Base-by-base conservation (phyloP, 148 eudicot genomes). In the Suaeda aralocaspica region DNA sequence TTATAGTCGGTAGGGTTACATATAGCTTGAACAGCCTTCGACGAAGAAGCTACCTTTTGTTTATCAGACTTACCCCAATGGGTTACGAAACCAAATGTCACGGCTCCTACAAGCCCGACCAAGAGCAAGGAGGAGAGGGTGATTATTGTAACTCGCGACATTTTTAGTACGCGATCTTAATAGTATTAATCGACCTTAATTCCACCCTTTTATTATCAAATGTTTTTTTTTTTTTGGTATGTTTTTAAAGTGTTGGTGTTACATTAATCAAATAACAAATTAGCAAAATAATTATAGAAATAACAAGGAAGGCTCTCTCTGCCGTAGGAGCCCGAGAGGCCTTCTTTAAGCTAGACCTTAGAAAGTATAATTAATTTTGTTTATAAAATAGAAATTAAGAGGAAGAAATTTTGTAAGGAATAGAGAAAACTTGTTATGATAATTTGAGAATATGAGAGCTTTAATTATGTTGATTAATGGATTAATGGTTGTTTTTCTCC, bases 1-100 rank as follows among this genome's bases (percentile, higher is more conserved):
- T 88, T 76, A 73, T 87, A 88, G 51, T 89, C 91, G 4, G 91
- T 86, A 1, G 86, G 78, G 3, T 76, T 69, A 44, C 97, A 92
- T 21, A 92, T 75, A 16, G 76, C 70, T 13, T 79, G 61, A 39
- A 92, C 83, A 56, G 91, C 83, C 71, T 88, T 90, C 13, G 56
- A 50, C 0, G 89, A 76, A 16, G 92, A 30, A 2, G 71, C 9
- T 5, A 83, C 28, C 1, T 57, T 71, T 9, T 72, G 44, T 9
- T 39, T 61, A 0, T 66, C n/a, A 1, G 15, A 0, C 4, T 68
- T 53, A 6, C 45, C 67, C 50, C 57, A 58, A 1, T 71, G 46
- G 5, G 67, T 51, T 2, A 29, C 77, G 18, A 79, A 36, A 2
- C 81, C 84, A 22, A 85, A 30, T 0, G 83, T 45, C 55, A 82